A percentile compares a stretch with the other conserved stretches of the same genome.
phyloP scores from a whole-genome alignment of 106 monocot species.

The Agapanthus africanus region DNA sequence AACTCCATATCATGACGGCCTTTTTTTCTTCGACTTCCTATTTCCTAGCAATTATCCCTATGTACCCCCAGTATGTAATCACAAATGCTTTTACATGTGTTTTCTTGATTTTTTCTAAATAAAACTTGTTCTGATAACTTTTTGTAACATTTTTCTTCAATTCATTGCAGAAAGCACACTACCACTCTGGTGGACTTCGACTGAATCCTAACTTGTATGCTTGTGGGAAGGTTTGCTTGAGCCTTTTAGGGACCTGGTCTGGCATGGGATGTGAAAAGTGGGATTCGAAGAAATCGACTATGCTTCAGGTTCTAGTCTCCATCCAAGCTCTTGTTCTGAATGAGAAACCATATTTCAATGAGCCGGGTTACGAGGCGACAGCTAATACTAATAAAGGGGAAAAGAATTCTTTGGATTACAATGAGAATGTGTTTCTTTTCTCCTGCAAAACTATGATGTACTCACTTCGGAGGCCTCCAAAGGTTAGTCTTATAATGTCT shows the following conservation, averaged over 20 bases:
- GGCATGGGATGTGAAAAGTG: slow-evolving; percentile 39
- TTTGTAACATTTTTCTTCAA: not conserved
- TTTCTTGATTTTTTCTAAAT: not conserved
- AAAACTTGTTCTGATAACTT: not conserved
- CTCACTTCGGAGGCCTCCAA: slow-evolving; percentile 22
- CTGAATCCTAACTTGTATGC: slow-evolving; percentile 51
- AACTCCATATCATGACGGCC: slow-evolving; percentile 72
- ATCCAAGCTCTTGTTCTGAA: slow-evolving; percentile 59
- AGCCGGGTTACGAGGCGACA: slow-evolving; percentile 14
- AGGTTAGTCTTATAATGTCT: slow-evolving; percentile 25
- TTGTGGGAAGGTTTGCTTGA: slow-evolving; percentile 46
- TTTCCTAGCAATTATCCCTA: slow-evolving; percentile 63
- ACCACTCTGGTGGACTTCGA: slow-evolving; percentile 39
- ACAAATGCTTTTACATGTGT: not conserved
- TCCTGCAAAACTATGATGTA: slow-evolving; percentile 44
- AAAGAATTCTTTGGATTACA: slow-evolving; percentile 20
- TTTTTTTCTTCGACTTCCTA: slow-evolving; percentile 72
- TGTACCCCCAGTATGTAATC: slow-evolving; percentile 52
- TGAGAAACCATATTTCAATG: slow-evolving; percentile 54
- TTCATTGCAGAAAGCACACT: slow-evolving; percentile 33
- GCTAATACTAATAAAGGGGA: slow-evolving; percentile 17
- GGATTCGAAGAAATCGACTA: slow-evolving; percentile 36
- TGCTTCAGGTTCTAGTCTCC: slow-evolving; percentile 56
- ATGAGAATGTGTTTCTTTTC: slow-evolving; percentile 17
- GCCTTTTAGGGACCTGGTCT: slow-evolving; percentile 45